These are phyloP conservation scores for Aspergillus asperescens DNA, from an alignment of 495 filamentous ascomycete genomes.

Conservation along the genomic window DNA sequence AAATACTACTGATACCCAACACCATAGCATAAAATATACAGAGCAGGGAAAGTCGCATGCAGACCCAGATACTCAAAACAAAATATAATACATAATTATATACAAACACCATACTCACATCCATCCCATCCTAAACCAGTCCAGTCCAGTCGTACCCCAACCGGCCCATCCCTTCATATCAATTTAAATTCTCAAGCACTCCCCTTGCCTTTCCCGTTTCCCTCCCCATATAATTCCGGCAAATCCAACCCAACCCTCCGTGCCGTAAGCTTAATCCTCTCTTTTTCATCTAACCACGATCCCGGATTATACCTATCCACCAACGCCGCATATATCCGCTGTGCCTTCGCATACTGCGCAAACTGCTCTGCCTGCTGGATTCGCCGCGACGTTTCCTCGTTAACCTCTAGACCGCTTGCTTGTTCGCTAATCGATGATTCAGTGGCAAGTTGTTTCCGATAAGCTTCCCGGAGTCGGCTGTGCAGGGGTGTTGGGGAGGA, in stretches of 20 bases:
- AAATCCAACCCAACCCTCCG: slow-evolving; percentile 85
- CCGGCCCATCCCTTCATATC: too few species aligned
- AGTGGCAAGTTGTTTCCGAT: slow-evolving; percentile 22
- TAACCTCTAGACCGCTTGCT: not conserved
- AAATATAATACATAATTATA: not conserved
- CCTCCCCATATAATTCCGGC: slow-evolving; percentile 42
- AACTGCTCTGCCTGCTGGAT: slow-evolving; percentile 68
- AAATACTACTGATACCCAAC: slow-evolving; percentile 5
- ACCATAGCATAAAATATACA: not conserved
- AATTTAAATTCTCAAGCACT: too few species aligned
- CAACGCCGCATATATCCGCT: slow-evolving; percentile 71
- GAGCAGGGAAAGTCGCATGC: too few species aligned
- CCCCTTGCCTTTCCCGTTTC: slow-evolving; percentile 1
- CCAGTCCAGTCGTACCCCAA: not conserved
- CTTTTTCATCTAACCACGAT: slow-evolving; percentile 77
- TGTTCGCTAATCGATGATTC: not conserved
- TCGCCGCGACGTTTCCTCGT: slow-evolving; percentile 16
- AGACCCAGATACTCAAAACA: not conserved
- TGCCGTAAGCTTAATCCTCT: slow-evolving; percentile 75
- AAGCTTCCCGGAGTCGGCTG: slow-evolving; percentile 51
- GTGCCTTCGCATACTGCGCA: slow-evolving; percentile 71
- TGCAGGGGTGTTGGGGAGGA: slow-evolving; percentile 55
- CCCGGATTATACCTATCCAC: slow-evolving; percentile 92
- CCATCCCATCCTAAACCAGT: not conserved
- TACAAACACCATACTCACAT: not conserved